Evolutionary conservation across 2,329 filamentous ascomycete genomes (phyloP).

Genomic region (Claviceps citrina): DNA sequence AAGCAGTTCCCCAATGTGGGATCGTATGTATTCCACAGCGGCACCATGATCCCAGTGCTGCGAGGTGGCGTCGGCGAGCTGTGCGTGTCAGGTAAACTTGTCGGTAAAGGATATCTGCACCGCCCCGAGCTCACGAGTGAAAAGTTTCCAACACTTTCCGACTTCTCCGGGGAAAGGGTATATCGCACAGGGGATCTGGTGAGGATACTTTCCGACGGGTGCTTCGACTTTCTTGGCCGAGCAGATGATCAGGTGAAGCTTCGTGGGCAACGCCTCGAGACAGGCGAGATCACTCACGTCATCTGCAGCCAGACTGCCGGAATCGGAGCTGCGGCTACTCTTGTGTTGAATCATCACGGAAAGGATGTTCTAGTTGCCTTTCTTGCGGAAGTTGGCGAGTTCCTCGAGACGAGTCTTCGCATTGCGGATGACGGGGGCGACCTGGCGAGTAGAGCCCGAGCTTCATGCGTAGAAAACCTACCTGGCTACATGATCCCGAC

Average conservation of each 20-base stretch:
- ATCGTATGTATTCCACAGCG: conserved; percentile 58
- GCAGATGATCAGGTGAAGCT: conserved; percentile 88
- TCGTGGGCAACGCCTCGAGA: conserved; percentile 74
- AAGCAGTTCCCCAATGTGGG: conserved; percentile 78
- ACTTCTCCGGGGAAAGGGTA: conserved; percentile 40
- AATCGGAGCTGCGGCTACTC: conserved; percentile 56
- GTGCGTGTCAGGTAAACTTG: conserved; percentile 72
- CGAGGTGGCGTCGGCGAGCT: conserved; percentile 73
- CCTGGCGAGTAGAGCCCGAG: conserved; percentile 32
- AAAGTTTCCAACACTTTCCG: conserved; percentile 51
- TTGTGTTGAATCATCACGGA: conserved; percentile 60
- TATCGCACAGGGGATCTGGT: conserved; percentile 88
- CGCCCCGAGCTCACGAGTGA: conserved; percentile 61
- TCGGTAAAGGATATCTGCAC: conserved; percentile 81
- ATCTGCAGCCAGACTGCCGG: conserved; percentile 45
- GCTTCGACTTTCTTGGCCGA: conserved; percentile 75
- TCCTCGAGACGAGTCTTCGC: conserved; percentile 7
- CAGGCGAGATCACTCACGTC: conserved; percentile 78
- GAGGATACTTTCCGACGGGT: conserved; percentile 61
- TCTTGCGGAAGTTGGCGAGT: conserved; percentile 22
- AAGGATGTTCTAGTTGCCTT: conserved; percentile 77
- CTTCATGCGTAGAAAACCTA: conserved; percentile 52
- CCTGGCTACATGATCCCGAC: conserved; percentile 86
- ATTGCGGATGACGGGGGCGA: conserved; percentile 17
- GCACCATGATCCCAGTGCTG: conserved; percentile 55